Conservation (phyloP, 768 basidiomycete species). For the Neoboletus subvelutipes region DNA sequence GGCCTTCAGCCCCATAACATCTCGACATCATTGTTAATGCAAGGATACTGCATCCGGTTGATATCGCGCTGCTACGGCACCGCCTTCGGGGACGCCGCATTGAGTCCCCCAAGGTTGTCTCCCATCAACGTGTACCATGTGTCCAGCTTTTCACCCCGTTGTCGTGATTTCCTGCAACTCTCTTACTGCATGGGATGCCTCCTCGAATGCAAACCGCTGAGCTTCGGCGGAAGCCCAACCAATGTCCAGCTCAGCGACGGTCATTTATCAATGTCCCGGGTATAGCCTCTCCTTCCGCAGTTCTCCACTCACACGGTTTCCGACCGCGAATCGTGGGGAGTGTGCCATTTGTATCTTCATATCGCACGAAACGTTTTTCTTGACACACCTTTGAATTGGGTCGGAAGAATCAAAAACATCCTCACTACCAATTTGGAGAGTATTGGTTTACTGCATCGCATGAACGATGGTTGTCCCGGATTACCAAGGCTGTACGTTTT, state of each 20-base stretch:
- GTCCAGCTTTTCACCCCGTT: background rate
- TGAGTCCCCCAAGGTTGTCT: background rate
- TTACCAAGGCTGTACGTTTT: conserved; percentile 9
- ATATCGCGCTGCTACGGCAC: conserved; percentile 11
- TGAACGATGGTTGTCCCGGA: conserved; percentile 1
- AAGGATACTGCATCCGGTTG: conserved; percentile 1
- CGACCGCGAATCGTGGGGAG: conserved; percentile 1
- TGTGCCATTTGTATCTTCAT: background rate
- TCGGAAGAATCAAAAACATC: background rate
- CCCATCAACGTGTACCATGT: background rate
- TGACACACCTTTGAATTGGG: background rate
- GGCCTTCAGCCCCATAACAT: background rate
- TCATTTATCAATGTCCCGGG: background rate
- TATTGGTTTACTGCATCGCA: conserved; percentile 5
- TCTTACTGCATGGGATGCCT: background rate
- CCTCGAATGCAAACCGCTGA: background rate
- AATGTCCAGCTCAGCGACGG: conserved; percentile 15
- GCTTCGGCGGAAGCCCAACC: conserved; percentile 14
- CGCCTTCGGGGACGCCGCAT: conserved; percentile 7
- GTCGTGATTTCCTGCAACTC: background rate
- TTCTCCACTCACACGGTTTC: background rate
- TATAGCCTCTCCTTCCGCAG: conserved; percentile 10
- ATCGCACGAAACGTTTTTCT: background rate
- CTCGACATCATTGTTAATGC: conserved; percentile 6
- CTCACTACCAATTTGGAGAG: background rate